These are phyloP conservation scores for Ceratonia siliqua DNA, from an alignment of 306 rosid species.

Conservation along the genomic window DNA sequence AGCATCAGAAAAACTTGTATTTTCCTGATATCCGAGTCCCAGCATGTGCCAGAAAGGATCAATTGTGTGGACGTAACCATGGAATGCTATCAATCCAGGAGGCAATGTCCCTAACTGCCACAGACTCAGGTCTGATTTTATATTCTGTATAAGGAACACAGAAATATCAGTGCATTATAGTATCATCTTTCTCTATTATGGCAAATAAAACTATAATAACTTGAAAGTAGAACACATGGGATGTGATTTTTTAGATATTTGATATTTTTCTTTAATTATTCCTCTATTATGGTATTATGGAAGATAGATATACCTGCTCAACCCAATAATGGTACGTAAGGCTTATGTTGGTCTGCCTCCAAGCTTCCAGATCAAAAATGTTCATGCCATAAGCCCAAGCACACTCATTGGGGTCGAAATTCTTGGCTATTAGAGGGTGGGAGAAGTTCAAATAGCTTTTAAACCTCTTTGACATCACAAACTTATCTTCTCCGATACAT, in stretches of 20 bases:
- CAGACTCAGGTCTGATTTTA: constrained; percentile 92
- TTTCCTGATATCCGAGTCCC: constrained; percentile 95
- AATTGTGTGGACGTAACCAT: constrained; percentile 76
- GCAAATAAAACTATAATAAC: constrained; percentile 1
- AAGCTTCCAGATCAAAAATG: constrained; percentile 90
- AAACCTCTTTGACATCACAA: constrained; percentile 89
- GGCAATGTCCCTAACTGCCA: constrained; percentile 99
- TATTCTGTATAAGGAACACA: constrained; percentile 61
- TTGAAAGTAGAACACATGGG: neutral
- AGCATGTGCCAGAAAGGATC: constrained; percentile 99
- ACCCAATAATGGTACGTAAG: constrained; percentile 82
- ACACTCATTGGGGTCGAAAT: constrained; percentile 74
- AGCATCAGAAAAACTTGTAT: constrained; percentile 67
- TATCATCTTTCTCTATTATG: constrained; percentile 14
- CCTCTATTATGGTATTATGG: constrained; percentile 22
- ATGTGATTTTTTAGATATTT: neutral
- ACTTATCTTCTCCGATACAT: constrained; percentile 88
- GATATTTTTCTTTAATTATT: neutral
- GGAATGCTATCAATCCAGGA: constrained; percentile 98
- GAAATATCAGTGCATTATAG: neutral
- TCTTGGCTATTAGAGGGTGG: constrained; percentile 71
- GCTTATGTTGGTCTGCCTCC: constrained; percentile 97
- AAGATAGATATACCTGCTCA: constrained; percentile 57
- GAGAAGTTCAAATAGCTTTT: constrained; percentile 97
- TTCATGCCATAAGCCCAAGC: constrained; percentile 99